Evolutionary conservation across 441 rosid species (phyloP).

Genomic region (Euphorbia corollata): DNA sequence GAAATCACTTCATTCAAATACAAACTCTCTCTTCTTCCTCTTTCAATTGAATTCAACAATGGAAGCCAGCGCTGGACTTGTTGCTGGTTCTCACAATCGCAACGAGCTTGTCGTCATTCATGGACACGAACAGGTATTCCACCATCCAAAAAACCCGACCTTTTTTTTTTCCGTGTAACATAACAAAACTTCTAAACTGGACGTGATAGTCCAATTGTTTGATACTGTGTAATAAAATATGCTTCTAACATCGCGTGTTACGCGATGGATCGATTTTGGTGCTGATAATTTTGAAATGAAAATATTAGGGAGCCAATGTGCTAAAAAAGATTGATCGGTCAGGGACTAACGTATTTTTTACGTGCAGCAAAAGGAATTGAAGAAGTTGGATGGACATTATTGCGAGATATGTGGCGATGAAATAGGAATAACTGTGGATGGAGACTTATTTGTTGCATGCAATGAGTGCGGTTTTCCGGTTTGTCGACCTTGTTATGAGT

Average conservation of each 20-base stretch:
- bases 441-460: constrained; percentile 95
- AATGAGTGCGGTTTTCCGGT: constrained; percentile 93
- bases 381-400: constrained; percentile 81
- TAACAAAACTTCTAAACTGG: too few relatives aligned
- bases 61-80: constrained; percentile 98
- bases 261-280: too few relatives aligned
- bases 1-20: constrained; percentile 30
- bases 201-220: too few relatives aligned
- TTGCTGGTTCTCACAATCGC: constrained; percentile 97
- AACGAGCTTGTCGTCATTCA: constrained; percentile 97
- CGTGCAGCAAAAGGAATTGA: constrained; percentile 70
- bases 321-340: too few relatives aligned
- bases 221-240: too few relatives aligned
- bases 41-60: constrained; percentile 24
- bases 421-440: constrained; percentile 74
- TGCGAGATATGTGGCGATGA: constrained; percentile 92
- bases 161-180: too few relatives aligned
- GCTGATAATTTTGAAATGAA: too few relatives aligned
- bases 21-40: constrained; percentile 12
- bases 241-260: too few relatives aligned
- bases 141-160: too few relatives aligned
- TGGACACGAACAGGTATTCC: constrained; percentile 80
- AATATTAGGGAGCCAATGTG: too few relatives aligned
- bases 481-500: constrained; percentile 91
- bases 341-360: too few relatives aligned